Evolutionary conservation across 345 rosid genomes (phyloP).

Genomic region (Odontarrhena argentea): DNA sequence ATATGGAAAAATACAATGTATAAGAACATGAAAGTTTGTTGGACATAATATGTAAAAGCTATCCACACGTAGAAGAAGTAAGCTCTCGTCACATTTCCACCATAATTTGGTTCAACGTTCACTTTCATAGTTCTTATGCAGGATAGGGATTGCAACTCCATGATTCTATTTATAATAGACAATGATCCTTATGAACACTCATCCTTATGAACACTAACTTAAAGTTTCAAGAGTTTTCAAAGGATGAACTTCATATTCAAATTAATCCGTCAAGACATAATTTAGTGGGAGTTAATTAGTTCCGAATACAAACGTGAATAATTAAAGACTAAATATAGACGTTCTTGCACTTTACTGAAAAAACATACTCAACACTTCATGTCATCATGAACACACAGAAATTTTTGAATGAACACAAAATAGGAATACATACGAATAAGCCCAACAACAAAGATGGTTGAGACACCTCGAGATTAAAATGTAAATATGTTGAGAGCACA

Average conservation of each 20-base stretch:
- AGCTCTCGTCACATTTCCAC: conserved; percentile 38
- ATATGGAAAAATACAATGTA: conserved; percentile 30
- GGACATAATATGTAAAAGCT: conserved; percentile 26
- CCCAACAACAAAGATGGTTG: background rate
- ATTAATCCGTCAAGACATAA: background rate
- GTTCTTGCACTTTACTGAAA: too few species aligned
- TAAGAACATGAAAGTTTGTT: conserved; percentile 36
- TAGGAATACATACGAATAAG: background rate
- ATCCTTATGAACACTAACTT: background rate
- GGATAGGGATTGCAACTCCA: conserved; percentile 24
- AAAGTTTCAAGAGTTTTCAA: background rate
- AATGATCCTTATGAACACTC: background rate
- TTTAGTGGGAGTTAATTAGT: background rate
- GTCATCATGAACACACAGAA: background rate
- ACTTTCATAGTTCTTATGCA: conserved; percentile 34
- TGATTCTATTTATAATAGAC: conserved; percentile 6
- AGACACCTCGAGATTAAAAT: background rate
- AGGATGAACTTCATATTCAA: background rate
- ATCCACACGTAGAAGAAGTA: conserved; percentile 31
- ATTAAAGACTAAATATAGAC: background rate
- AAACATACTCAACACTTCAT: too few species aligned
- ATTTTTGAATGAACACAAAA: background rate
- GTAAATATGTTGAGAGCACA: background rate
- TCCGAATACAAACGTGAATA: background rate
- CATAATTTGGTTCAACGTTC: conserved; percentile 42